Conservation (phyloP, 306 rosid genomes). For the Inga leiocalycina region DNA sequence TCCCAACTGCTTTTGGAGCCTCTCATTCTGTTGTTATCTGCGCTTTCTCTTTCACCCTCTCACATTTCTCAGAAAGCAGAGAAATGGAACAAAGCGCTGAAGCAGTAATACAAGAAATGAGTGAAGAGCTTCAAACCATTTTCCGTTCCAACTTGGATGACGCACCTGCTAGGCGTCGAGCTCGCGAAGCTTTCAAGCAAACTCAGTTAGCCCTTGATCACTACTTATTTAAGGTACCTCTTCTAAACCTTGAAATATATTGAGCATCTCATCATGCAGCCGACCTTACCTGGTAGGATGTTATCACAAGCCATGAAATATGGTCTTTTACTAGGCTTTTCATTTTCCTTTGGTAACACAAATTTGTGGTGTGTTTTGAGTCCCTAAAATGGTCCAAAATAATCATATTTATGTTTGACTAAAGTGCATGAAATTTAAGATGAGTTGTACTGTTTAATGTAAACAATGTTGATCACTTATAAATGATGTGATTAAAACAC, state of each 20-base stretch:
- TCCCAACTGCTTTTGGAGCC: conserved; percentile 4
- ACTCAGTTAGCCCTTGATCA: conserved; percentile 52
- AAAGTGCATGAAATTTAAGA: neutral
- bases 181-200: conserved; percentile 49
- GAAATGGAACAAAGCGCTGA: conserved; percentile 24
- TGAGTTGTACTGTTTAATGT: neutral
- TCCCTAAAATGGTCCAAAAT: neutral
- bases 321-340: neutral
- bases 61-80: neutral
- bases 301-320: neutral
- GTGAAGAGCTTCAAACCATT: conserved; percentile 37
- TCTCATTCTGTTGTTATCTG: neutral
- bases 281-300: neutral
- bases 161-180: conserved; percentile 48
- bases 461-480: neutral
- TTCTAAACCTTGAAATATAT: neutral
- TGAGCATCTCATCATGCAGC: neutral
- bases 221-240: conserved; percentile 43
- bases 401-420: neutral
- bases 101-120: conserved; percentile 31
- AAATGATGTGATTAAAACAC: neutral
- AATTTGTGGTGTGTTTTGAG: neutral
- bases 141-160: conserved; percentile 46
- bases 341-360: neutral
- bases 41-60: neutral